Percentiles rank a stretch among this genome's conserved stretches.
Conservation (phyloP, 164 flowering plant genomes). For the Nelumbo lutea region DNA sequence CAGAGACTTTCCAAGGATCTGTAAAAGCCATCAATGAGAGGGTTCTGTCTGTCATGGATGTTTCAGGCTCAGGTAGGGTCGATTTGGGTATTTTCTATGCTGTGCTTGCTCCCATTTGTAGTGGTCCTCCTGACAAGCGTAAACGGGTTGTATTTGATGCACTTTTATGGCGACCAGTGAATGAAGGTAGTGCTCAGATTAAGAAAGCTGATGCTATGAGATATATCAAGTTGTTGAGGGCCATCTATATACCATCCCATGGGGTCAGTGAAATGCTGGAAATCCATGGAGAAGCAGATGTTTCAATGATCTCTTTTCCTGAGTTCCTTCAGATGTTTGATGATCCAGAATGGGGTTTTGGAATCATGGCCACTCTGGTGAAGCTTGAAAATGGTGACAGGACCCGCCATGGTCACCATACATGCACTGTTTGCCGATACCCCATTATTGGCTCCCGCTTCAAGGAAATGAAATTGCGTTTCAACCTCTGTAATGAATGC, state of each 20-base stretch:
- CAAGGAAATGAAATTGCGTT: constrained; percentile 68
- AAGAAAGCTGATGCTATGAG: constrained; percentile 56
- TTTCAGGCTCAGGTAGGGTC: constrained; percentile 68
- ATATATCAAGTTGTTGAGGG: constrained; percentile 74
- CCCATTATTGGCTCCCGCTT: constrained; percentile 92
- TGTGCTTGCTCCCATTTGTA: constrained; percentile 76
- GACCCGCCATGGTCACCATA: constrained; percentile 71
- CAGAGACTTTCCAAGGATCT: constrained; percentile 91
- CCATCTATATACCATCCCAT: constrained; percentile 69
- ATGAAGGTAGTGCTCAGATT: constrained; percentile 58
- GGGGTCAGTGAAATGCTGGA: constrained; percentile 80
- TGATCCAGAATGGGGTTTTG: constrained; percentile 94
- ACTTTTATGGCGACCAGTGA: constrained; percentile 82
- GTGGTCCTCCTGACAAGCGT: constrained; percentile 66
- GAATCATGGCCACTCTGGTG: constrained; percentile 67
- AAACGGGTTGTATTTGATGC: constrained; percentile 85
- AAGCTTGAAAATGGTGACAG: constrained; percentile 83
- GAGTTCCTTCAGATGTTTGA: constrained; percentile 84
- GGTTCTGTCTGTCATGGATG: constrained; percentile 67
- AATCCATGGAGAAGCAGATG: constrained; percentile 66
- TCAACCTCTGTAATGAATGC: constrained; percentile 82
- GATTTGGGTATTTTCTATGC: constrained; percentile 94
- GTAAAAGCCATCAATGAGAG: constrained; percentile 92
- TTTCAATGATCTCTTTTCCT: constrained; percentile 50
- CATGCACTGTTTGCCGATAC: constrained; percentile 79